These are phyloP conservation scores for Gillenia trifoliata DNA, from an alignment of 306 rosid genomes.

Conservation along the genomic window DNA sequence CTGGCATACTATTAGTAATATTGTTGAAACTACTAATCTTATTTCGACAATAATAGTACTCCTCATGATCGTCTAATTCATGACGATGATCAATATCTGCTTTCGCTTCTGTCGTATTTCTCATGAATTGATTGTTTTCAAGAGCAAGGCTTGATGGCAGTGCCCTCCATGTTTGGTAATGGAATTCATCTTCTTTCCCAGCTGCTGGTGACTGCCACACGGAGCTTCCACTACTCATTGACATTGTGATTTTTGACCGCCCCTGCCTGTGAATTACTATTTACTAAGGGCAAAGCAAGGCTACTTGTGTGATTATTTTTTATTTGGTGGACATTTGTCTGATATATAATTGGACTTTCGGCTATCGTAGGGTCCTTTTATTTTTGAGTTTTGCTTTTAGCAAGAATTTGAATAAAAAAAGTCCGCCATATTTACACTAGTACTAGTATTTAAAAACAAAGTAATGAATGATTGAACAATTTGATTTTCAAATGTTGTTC, in stretches of 20 bases:
- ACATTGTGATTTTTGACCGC: background rate
- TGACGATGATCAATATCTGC: background rate
- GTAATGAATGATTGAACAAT: background rate
- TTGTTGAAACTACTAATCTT: background rate
- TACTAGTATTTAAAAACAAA: too few relatives aligned
- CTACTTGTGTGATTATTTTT: background rate
- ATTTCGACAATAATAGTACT: background rate
- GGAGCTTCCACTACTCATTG: background rate
- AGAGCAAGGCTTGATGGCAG: background rate
- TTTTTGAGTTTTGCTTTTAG: background rate
- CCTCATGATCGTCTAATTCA: background rate
- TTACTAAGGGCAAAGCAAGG: too few relatives aligned
- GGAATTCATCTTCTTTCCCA: background rate
- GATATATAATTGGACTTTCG: background rate
- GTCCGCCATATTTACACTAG: constrained; percentile 12
- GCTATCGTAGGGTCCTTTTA: background rate
- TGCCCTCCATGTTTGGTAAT: constrained; percentile 15
- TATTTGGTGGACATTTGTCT: background rate
- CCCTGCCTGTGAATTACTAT: too few relatives aligned
- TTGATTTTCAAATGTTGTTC: background rate
- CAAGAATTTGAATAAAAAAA: constrained; percentile 18
- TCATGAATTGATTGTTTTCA: background rate
- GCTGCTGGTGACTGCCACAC: background rate
- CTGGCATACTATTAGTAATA: background rate
- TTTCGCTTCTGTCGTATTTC: background rate